Base-by-base conservation (phyloP, 306 rosid genomes). In the Acacia melanoxylon region DNA sequence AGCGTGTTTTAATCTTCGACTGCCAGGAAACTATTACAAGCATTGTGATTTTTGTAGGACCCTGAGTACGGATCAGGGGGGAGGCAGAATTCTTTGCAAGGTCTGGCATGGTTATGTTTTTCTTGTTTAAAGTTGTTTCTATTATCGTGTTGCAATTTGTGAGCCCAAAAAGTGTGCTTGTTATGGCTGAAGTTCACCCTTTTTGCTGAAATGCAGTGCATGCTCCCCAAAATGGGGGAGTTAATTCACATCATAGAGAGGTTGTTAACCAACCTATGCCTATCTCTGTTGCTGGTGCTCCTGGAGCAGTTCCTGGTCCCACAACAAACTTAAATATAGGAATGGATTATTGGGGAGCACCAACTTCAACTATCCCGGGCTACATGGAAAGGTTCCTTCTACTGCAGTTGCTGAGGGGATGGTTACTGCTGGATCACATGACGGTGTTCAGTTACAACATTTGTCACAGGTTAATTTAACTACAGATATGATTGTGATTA, bases 341-440 rank as follows among this genome's bases (percentile, higher is more conserved):
- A 81, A 92, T 89, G 91, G 97, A 92, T 72, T 90, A 92, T 82
- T 92, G 97, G 97, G 91, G 90, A 56, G 75, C 97, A n/a, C 88
- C 91, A 74, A 82, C 91, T 67, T 83, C 92, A 25, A 25, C 88
- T 19, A 78, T 89, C 90, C 97, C 65, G 82, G 84, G 49, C 29
- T 85, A 24, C 83, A 67, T 25, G 92, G 91, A 85, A 87, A 91
- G 87, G 89, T 80, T 42, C 91, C 98, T 13, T 75, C 97, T 19
- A 89, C 93, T 84, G 89, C 96, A 72, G 91, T 92, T 85, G 88
- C 89, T 31, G 97, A 97, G 71, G 98, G 88, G 79, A 82, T 91
- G 37, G 92, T 87, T 83, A 76, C 91, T 80, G 82, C 87, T 78
- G 98, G 96, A 79, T 90, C 98, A 73, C 97, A 94, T 24, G 99